Evolutionary conservation across 106 monocot genomes (phyloP), one percentile per base, ranked within the genome.

Genomic region (Apostasia ramifera): DNA sequence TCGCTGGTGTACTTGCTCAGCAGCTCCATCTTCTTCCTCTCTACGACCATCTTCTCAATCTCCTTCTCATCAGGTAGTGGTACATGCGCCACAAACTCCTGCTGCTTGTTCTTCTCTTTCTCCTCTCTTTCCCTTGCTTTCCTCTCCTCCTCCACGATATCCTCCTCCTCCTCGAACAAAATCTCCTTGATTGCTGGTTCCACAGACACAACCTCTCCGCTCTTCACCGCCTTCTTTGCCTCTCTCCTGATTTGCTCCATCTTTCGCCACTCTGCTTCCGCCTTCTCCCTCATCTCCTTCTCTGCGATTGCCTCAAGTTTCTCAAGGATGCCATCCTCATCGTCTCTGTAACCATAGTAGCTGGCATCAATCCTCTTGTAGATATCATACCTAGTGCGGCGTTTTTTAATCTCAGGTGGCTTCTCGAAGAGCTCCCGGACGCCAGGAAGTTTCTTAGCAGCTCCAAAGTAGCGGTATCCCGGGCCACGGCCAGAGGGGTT

Each of bases 401-500:
- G 74, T 69, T 81, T 92, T 44, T 76, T 74, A 7, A 89, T 66
- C 84, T 97, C 95, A 3, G 95, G 95, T 5, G 95, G 95, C 80
- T 97, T 97, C 67, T 97, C 95, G 37, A 92, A 97, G 76, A 97
- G 89, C 73, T 97, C 95, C 13, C 80, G 84, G 12, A 97, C 95
- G 54, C 95, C 92, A 2, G 95, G 95, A 6, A 97, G 84, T 72
- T 92, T 92, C 89, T 92, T 97, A 11, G 95, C 95, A 1, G 95
- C 95, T 49, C 95, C 92, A 54, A 97, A 97, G 79, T 97, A 92
- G 10, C 92, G 85, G 74, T 97, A 97, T 3, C 95, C 95, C 43
- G 92, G 95, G 39, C 95, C 95, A 5, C 92, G 86, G 45, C 95
- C 95, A 64, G 86, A 84, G 26, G 95, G 89, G 61, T 97, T 92